These are phyloP conservation scores for Aspergillus fischeri DNA, from an alignment of 2,329 filamentous ascomycete species.

Conservation along the genomic window DNA sequence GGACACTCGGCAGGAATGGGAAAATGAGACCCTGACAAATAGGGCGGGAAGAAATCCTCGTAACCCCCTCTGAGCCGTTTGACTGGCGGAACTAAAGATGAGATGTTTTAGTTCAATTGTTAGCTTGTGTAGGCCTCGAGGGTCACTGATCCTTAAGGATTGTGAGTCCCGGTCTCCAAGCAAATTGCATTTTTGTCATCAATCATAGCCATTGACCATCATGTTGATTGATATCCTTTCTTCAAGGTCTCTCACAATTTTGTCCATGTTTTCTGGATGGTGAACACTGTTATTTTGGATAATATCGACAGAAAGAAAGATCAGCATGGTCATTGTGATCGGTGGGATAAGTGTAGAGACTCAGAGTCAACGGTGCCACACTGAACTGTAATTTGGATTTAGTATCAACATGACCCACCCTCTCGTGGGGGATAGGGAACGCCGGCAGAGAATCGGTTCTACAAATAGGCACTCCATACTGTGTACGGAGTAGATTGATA, in stretches of 20 bases:
- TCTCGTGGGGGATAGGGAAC: background rate
- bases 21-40: background rate
- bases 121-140: background rate
- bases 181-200: too few species aligned
- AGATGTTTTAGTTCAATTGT: background rate
- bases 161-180: background rate
- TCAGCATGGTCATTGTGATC: background rate
- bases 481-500: too few species aligned
- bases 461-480: too few species aligned
- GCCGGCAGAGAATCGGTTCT: background rate
- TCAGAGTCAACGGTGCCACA: conserved; percentile 4
- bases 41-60: background rate
- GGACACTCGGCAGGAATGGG: background rate
- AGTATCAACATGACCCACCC: background rate
- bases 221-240: background rate
- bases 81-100: background rate
- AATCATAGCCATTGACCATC: too few species aligned
- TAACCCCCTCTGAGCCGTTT: background rate
- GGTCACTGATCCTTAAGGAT: background rate
- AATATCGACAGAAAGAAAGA: background rate
- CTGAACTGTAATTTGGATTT: conserved; percentile 4
- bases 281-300: background rate
- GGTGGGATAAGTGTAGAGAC: background rate
- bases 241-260: background rate
- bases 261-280: background rate